Conservation (phyloP, 805 yeast species). For the Yarrowia yakushimensis region DNA sequence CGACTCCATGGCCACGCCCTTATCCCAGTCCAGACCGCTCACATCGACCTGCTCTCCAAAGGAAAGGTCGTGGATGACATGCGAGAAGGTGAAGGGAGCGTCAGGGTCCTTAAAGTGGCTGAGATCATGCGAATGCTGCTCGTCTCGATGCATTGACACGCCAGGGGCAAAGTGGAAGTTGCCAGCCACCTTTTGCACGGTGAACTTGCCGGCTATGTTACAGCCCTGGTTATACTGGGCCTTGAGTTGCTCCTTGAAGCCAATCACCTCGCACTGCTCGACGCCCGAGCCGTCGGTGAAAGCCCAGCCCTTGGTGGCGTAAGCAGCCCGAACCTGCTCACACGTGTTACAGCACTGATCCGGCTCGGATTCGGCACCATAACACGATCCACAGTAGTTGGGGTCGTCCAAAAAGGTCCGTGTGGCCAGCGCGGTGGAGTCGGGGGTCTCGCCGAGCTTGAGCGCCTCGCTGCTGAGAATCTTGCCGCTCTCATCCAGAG, state of each 20-base stretch:
- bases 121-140: constrained; percentile 75
- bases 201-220: constrained; percentile 72
- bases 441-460: constrained; percentile 35
- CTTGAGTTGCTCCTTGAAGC: constrained; percentile 64
- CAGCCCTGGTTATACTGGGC: constrained; percentile 79
- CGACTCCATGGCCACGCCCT: constrained; percentile 33
- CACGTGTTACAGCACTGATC: constrained; percentile 78
- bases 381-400: constrained; percentile 83
- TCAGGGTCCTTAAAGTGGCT: constrained; percentile 60
- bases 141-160: constrained; percentile 54
- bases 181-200: constrained; percentile 82
- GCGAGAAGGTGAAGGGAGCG: constrained; percentile 69
- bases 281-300: constrained; percentile 84
- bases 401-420: constrained; percentile 36
- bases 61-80: constrained; percentile 71
- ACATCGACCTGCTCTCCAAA: constrained; percentile 61
- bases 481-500: constrained; percentile 56
- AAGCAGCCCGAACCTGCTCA: constrained; percentile 74
- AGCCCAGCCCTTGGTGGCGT: constrained; percentile 76
- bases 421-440: constrained; percentile 34
- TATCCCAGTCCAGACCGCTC: background rate
- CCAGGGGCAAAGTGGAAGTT: constrained; percentile 97
- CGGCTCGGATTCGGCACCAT: constrained; percentile 66
- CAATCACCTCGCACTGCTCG: constrained; percentile 83
- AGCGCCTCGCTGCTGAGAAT: constrained; percentile 44